These are phyloP conservation scores for Kodamaea alishanica DNA, from an alignment of 1,139 yeast species.

Conservation along the genomic window DNA sequence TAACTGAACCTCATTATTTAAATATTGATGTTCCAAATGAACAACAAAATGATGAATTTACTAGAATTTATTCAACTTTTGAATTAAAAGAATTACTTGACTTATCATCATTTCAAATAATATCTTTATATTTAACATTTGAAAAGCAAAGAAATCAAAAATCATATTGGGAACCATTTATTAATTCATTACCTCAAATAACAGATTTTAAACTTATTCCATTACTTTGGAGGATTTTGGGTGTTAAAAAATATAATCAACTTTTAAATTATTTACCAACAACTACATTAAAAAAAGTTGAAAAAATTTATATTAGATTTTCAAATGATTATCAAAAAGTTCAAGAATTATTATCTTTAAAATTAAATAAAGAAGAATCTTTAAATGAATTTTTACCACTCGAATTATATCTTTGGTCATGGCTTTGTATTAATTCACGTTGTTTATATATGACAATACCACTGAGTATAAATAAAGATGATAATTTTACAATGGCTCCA, in stretches of 20 bases:
- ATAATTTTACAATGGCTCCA: constrained; percentile 89
- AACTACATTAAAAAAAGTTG: constrained; percentile 31
- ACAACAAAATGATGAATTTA: constrained; percentile 17
- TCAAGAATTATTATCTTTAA: constrained; percentile 16
- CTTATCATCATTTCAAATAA: constrained; percentile 46
- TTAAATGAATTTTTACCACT: constrained; percentile 10
- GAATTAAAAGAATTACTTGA: constrained; percentile 25
- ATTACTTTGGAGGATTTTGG: constrained; percentile 45
- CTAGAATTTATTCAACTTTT: constrained; percentile 32
- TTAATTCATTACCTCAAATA: constrained; percentile 52
- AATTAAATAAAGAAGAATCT: constrained; percentile 7
- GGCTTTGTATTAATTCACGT: constrained; percentile 89
- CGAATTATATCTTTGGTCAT: constrained; percentile 54
- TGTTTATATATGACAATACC: constrained; percentile 78
- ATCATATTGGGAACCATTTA: constrained; percentile 66
- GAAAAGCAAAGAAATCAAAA: constrained; percentile 34
- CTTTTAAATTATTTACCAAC: constrained; percentile 39
- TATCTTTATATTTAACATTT: constrained; percentile 45
- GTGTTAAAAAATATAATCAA: constrained; percentile 20
- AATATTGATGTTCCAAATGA: constrained; percentile 21
- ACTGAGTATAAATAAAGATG: constrained; percentile 43
- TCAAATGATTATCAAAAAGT: constrained; percentile 34
- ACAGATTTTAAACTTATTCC: constrained; percentile 50
- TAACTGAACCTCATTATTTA: constrained; percentile 21
- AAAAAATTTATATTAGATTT: constrained; percentile 36